Evolutionary conservation across 2,329 filamentous ascomycete genomes (phyloP).

Genomic region (Fusarium sp.): DNA sequence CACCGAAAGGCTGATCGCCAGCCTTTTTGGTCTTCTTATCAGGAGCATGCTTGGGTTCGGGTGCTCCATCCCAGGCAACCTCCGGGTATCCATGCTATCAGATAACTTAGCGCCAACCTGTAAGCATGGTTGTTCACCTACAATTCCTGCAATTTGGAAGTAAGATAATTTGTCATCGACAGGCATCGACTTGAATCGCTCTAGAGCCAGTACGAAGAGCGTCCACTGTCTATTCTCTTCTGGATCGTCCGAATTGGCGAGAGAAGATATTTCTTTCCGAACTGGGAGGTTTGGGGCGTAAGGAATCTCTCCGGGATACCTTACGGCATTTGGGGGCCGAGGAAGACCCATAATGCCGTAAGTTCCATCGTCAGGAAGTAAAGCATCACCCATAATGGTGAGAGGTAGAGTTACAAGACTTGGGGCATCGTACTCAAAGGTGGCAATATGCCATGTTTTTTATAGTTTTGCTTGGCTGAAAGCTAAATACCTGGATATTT

Average conservation of each 20-base stretch:
- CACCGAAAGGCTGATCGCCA: constrained; percentile 13
- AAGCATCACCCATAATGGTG: neutral
- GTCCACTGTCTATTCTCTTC: constrained; percentile 17
- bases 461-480: neutral
- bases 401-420: accelerated
- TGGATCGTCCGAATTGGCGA: constrained; percentile 1
- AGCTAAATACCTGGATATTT: too few relatives aligned
- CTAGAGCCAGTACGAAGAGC: constrained; percentile 9
- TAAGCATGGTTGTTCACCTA: neutral
- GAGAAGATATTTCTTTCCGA: constrained; percentile 5
- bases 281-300: neutral
- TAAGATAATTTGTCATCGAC: constrained; percentile 6
- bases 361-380: neutral
- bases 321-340: neutral
- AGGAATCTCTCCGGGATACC: constrained; percentile 1
- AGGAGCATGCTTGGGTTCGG: neutral
- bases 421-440: too few relatives aligned
- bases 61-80: constrained; percentile 11
- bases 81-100: constrained; percentile 26
- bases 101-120: neutral
- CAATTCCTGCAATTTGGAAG: constrained; percentile 29
- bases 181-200: constrained; percentile 13
- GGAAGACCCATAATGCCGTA: constrained; percentile 24
- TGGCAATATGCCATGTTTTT: accelerated
- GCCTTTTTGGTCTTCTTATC: neutral